Conservation (phyloP, 768 basidiomycete species). For the Amanita rimosa region DNA sequence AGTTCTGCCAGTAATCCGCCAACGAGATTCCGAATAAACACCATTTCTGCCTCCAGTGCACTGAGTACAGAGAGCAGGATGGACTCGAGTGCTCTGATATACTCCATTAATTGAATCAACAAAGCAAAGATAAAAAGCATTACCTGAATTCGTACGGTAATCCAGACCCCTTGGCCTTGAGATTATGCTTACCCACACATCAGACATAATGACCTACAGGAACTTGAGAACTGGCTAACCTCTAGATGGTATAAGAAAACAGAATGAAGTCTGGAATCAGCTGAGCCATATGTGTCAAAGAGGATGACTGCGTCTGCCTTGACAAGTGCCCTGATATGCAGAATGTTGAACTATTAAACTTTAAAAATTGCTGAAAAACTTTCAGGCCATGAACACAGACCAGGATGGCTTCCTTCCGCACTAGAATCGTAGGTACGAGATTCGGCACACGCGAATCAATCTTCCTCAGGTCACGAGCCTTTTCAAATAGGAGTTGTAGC, state of each 20-base stretch:
- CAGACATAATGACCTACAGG: neutral
- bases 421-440: constrained; percentile 88
- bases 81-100: constrained; percentile 77
- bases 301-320: constrained; percentile 88
- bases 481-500: constrained; percentile 10
- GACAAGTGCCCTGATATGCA: constrained; percentile 91
- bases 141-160: constrained; percentile 84
- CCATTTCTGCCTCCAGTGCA: constrained; percentile 94
- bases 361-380: constrained; percentile 4
- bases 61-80: constrained; percentile 85
- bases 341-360: constrained; percentile 64
- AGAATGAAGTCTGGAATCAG: constrained; percentile 77
- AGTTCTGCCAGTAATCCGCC: constrained; percentile 85
- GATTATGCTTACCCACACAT: constrained; percentile 51
- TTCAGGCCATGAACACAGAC: constrained; percentile 29
- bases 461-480: constrained; percentile 95
- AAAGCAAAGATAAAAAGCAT: constrained; percentile 7
- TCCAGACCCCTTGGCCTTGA: constrained; percentile 57
- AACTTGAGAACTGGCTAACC: constrained; percentile 23
- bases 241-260: constrained; percentile 84
- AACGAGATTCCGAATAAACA: constrained; percentile 84
- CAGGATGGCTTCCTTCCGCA: constrained; percentile 79
- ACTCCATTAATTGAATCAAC: constrained; percentile 9
- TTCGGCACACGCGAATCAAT: constrained; percentile 93
- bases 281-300: constrained; percentile 86